phyloP scores from a whole-genome alignment of 306 rosid genomes.

The Casuarina cunninghamiana region DNA sequence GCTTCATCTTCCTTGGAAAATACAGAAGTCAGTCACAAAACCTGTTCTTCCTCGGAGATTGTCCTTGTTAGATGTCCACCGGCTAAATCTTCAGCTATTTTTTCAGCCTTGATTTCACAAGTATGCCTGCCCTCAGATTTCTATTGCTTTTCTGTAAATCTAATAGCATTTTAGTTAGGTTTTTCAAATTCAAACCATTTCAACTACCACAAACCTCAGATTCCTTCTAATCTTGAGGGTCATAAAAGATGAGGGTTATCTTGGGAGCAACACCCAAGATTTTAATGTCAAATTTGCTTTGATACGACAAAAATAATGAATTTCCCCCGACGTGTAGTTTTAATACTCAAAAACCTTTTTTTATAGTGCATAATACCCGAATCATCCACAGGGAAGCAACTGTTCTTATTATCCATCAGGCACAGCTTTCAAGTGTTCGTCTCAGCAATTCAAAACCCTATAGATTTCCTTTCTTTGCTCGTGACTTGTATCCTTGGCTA shows the following conservation, averaged over 20 bases:
- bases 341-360: background rate
- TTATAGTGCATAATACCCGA: background rate
- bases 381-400: background rate
- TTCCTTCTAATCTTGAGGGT: background rate
- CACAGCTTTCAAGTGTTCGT: conserved; percentile 23
- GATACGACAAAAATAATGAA: background rate
- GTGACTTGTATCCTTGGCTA: no score
- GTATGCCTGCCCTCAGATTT: conserved; percentile 4
- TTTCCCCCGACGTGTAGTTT: background rate
- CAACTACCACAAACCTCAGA: background rate
- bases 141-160: background rate
- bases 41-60: background rate
- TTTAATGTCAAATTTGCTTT: background rate
- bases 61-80: background rate
- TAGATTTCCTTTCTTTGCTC: no score
- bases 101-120: background rate
- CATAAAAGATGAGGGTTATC: background rate
- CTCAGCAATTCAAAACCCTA: no score
- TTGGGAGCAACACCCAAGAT: background rate
- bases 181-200: background rate
- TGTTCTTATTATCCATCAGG: conserved; percentile 4
- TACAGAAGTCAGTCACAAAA: background rate
- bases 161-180: background rate
- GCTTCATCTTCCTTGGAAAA: background rate
- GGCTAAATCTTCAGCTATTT: background rate